A percentile compares a stretch with the other conserved stretches of the same genome.
These are phyloP conservation scores for Tolypocladium tropicale DNA, from an alignment of 2,329 filamentous ascomycete species.

Conservation along the genomic window DNA sequence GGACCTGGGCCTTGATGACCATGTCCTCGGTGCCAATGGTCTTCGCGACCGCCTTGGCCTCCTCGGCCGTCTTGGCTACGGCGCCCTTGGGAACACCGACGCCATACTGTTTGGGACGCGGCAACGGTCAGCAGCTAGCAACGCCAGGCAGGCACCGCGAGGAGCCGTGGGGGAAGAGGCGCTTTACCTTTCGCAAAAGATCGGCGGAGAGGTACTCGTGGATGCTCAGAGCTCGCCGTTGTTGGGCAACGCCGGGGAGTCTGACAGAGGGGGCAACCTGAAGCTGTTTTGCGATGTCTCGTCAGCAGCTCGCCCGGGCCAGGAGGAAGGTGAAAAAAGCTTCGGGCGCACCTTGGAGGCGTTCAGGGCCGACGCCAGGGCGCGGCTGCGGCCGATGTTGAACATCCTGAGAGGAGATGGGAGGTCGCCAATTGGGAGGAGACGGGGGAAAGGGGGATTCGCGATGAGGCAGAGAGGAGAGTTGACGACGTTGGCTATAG, in stretches of 20 bases:
- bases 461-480: conserved; percentile 4
- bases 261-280: conserved; percentile 37
- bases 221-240: conserved; percentile 84
- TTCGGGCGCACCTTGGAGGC: conserved; percentile 56
- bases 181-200: conserved; percentile 62
- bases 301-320: conserved; percentile 1
- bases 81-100: conserved; percentile 84
- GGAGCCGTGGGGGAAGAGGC: conserved; percentile 6
- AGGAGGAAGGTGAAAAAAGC: conserved; percentile 6
- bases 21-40: conserved; percentile 89
- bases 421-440: conserved; percentile 7
- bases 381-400: conserved; percentile 74
- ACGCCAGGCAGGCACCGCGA: not conserved
- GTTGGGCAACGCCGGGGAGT: conserved; percentile 59
- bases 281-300: conserved; percentile 9
- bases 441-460: conserved; percentile 9
- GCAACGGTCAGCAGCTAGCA: conserved; percentile 6
- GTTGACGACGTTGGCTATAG: conserved; percentile 2
- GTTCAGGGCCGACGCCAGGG: conserved; percentile 69
- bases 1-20: conserved; percentile 99
- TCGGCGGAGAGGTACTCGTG: conserved; percentile 97
- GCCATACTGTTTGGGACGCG: conserved; percentile 58
- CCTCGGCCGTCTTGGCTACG: conserved; percentile 71
- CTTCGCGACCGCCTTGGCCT: conserved; percentile 88
- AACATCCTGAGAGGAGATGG: conserved; percentile 55